phyloP scores from a whole-genome alignment of 2,329 filamentous ascomycete species.

The Blumeria graminis region DNA sequence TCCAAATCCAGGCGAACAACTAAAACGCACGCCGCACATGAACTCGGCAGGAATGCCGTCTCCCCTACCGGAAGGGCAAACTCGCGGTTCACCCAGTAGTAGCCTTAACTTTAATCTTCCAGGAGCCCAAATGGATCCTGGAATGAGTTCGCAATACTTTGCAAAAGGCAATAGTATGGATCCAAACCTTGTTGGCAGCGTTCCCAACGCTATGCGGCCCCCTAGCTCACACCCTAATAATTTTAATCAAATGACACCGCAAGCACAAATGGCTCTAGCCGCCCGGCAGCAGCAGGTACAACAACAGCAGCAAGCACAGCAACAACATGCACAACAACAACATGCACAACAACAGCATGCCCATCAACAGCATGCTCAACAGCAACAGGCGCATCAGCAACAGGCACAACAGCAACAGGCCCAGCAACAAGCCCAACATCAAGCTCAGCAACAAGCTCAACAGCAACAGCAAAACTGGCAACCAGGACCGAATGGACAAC shows the following conservation, averaged over 20 bases:
- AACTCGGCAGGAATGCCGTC: conserved; percentile 43
- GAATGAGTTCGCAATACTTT: conserved; percentile 34
- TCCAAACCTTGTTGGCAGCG: conserved; percentile 29
- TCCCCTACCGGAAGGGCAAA: conserved; percentile 46
- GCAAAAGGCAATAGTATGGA: conserved; percentile 29
- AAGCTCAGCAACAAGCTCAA: conserved; percentile 1
- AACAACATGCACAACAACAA: not conserved
- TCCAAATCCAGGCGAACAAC: conserved; percentile 54
- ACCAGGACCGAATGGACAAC: conserved; percentile 16
- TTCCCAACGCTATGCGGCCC: conserved; percentile 42
- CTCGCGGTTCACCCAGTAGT: conserved; percentile 37
- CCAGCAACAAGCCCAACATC: not conserved
- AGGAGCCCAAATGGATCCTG: conserved; percentile 32
- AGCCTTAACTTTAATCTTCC: conserved; percentile 35
- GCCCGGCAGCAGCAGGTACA: conserved; percentile 20
- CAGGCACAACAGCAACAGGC: conserved; percentile 19
- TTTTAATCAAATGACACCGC: conserved; percentile 23
- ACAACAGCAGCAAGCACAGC: not conserved
- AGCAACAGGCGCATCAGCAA: conserved; percentile 19
- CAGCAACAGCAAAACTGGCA: conserved; percentile 12
- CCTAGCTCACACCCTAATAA: conserved; percentile 41
- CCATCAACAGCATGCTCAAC: conserved; percentile 17
- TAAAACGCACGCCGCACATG: conserved; percentile 60
- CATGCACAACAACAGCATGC: conserved; percentile 10
- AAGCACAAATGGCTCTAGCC: conserved; percentile 24